These are phyloP conservation scores for Geotrichum candidum DNA, from an alignment of 1,139 yeast species.

Conservation along the genomic window DNA sequence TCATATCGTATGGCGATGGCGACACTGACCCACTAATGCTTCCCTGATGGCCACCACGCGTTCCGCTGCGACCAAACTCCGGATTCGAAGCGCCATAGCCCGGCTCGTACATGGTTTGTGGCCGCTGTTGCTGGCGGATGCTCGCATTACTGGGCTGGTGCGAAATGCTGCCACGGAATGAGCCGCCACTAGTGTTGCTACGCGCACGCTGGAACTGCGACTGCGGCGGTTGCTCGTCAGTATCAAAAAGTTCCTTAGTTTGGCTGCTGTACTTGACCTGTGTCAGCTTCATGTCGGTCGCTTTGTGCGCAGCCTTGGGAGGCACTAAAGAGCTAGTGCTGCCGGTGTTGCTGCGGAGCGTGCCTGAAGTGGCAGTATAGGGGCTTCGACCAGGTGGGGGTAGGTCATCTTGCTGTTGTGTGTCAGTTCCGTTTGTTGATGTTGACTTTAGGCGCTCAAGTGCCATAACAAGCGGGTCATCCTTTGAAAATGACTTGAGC, in stretches of 20 bases:
- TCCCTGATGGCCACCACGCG: neutral
- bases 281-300: slow-evolving; percentile 33
- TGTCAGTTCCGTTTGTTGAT: slow-evolving; percentile 3
- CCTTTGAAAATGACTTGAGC: slow-evolving; percentile 27
- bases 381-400: neutral
- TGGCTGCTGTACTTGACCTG: slow-evolving; percentile 27
- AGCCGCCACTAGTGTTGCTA: slow-evolving; percentile 3
- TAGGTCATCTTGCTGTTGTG: neutral
- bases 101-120: slow-evolving; percentile 15
- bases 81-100: slow-evolving; percentile 11
- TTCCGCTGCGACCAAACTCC: slow-evolving; percentile 11
- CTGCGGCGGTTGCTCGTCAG: slow-evolving; percentile 10
- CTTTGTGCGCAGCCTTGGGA: slow-evolving; percentile 33
- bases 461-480: slow-evolving; percentile 51
- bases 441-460: slow-evolving; percentile 55
- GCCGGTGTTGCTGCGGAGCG: neutral
- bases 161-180: slow-evolving; percentile 10
- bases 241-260: slow-evolving; percentile 30
- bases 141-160: slow-evolving; percentile 4
- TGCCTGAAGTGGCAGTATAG: slow-evolving; percentile 13
- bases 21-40: slow-evolving; percentile 3
- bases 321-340: slow-evolving; percentile 23
- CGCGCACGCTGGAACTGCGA: slow-evolving; percentile 5
- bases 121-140: slow-evolving; percentile 3
- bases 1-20: slow-evolving; percentile 8